These are phyloP conservation scores for Calocybe cyanea DNA, from an alignment of 768 basidiomycete genomes.

Conservation along the genomic window DNA sequence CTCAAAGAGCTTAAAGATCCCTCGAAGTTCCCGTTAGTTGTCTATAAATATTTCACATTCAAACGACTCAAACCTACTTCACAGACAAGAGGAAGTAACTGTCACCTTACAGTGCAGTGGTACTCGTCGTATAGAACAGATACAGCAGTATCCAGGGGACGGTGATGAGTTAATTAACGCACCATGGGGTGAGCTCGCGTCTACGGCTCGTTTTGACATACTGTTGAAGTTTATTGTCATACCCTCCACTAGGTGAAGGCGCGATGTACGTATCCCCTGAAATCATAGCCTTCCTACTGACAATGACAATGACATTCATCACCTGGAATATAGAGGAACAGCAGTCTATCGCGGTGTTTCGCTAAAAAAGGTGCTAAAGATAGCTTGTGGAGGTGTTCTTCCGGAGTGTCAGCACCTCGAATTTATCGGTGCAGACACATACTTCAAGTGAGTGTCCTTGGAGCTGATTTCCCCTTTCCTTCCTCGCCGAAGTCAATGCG, in stretches of 20 bases:
- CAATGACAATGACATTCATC: not conserved
- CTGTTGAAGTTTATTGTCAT: not conserved
- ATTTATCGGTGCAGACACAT: slow-evolving; percentile 55
- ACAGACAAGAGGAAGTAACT: slow-evolving; percentile 44
- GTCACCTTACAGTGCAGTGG: slow-evolving; percentile 56
- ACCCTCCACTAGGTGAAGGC: slow-evolving; percentile 31
- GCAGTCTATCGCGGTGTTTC: slow-evolving; percentile 50
- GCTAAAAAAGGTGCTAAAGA: slow-evolving; percentile 50
- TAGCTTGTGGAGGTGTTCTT: slow-evolving; percentile 46
- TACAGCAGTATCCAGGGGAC: slow-evolving; percentile 48
- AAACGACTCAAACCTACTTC: not conserved
- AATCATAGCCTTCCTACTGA: not conserved
- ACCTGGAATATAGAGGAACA: slow-evolving; percentile 35
- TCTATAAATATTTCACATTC: not conserved
- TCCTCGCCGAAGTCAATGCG: too few species aligned
- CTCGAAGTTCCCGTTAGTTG: slow-evolving; percentile 40
- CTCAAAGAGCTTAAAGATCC: slow-evolving; percentile 48
- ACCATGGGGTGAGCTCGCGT: slow-evolving; percentile 36
- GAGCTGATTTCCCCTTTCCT: not conserved
- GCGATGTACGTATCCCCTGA: slow-evolving; percentile 35
- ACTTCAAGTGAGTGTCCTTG: slow-evolving; percentile 39
- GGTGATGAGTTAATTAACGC: slow-evolving; percentile 52
- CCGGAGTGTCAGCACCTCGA: slow-evolving; percentile 49
- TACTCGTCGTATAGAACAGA: slow-evolving; percentile 50
- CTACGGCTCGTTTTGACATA: not conserved